A percentile compares a stretch with the other conserved stretches of the same genome.
phyloP scores from a whole-genome alignment of 2,329 filamentous ascomycete species.

The Claviceps pusilla region DNA sequence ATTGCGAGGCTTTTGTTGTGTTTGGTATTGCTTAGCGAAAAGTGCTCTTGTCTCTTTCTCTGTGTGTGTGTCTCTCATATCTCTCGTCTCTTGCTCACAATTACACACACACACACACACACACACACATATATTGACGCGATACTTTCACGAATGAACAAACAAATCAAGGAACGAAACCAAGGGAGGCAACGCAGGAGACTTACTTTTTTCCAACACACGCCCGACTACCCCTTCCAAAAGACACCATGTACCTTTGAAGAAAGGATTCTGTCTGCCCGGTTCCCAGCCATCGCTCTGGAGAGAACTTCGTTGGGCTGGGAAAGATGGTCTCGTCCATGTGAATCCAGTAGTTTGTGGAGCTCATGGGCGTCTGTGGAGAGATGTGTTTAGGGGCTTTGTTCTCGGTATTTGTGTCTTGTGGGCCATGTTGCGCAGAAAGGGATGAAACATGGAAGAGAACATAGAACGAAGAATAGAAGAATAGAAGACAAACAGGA shows the following conservation, averaged over 20 bases:
- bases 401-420: not conserved
- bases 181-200: not conserved
- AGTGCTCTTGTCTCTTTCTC: not conserved
- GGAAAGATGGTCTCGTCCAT: conserved; percentile 12
- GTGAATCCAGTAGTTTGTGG: conserved; percentile 18
- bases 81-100: not conserved
- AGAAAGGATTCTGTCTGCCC: not conserved
- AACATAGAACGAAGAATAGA: not conserved
- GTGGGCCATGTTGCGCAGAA: too few species aligned
- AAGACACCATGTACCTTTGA: not conserved
- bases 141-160: not conserved
- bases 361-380: conserved; percentile 19
- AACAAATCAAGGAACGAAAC: not conserved
- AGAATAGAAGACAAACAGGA: too few species aligned
- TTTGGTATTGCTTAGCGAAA: not conserved
- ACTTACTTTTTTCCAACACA: not conserved
- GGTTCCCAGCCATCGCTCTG: conserved; percentile 13
- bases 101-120: not conserved
- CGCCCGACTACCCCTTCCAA: not conserved
- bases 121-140: not conserved
- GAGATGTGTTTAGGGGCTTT: conserved; percentile 6
- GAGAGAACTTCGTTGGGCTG: conserved; percentile 10
- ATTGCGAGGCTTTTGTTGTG: not conserved
- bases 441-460: too few species aligned
- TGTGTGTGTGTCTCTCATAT: too few species aligned